Evolutionary conservation across 768 basidiomycete genomes (phyloP), one percentile per base, ranked within the genome.

Genomic region (Boletus patriciae): DNA sequence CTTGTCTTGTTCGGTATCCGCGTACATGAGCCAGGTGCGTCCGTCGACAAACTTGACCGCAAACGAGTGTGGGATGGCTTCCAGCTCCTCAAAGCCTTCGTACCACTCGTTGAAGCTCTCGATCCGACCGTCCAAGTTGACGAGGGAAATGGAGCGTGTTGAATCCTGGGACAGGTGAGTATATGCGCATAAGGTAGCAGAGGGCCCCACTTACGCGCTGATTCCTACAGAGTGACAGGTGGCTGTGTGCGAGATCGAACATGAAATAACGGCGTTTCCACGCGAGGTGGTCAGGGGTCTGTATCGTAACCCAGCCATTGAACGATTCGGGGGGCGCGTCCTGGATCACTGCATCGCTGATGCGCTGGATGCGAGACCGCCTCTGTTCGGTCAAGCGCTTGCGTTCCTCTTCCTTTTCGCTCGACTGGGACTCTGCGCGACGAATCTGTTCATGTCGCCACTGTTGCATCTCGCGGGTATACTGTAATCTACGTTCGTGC

Each of bases 251-350:
- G 50, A 78, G 65, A 47, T 71, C 71, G 46, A 87, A 79, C 67
- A 78, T 81, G 70, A 79, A 86, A 62, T 80, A 87, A n/a, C 85
- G 75, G 55, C 87, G 76, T 62, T 83, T 83, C 87, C 87, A 88
- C 1, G 77, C 72, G 52, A 84, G 68, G 4, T 74, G 76, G 15
- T 82, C 80, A 29, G 74, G 73, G 4, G 79, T 78, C 64, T 86
- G 85, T 49, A 87, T 73, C 2, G 84, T 85, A 3, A 85, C 78
- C 83, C 85, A 86, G 0, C 86, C 87, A 12, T 75, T 74, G 50
- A 77, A 62, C 16, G 79, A 72, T 16, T 74, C 71, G 50, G 68
- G 71, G 7, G 63, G 64, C 51, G 74, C 77, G 36, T 78, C 72
- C 50, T 76, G 77, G 40, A 77, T 73, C 37, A 80, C 77, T 5